These are phyloP conservation scores for Bremia lactucae DNA, from an alignment of 352 stramenopile species.

Conservation along the genomic window DNA sequence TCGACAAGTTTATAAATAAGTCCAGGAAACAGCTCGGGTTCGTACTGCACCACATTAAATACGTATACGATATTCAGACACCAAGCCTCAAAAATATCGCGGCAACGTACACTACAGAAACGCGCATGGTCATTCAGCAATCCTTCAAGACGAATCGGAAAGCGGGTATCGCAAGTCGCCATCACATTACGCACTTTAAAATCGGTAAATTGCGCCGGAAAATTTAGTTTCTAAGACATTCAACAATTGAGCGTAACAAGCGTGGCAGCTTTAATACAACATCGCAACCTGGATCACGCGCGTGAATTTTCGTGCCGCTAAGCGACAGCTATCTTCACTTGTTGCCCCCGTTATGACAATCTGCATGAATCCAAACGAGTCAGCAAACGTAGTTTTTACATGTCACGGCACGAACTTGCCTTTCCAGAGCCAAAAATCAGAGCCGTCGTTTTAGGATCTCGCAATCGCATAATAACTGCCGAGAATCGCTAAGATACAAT, in stretches of 20 bases:
- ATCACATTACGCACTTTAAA: slow-evolving; percentile 98
- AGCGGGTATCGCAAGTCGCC: slow-evolving; percentile 94
- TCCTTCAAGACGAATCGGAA: slow-evolving; percentile 98
- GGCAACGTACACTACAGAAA: slow-evolving; percentile 84
- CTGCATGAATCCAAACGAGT: no score
- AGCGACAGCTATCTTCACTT: slow-evolving; percentile 71
- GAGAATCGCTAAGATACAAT: slow-evolving; percentile 78
- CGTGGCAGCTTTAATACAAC: no score
- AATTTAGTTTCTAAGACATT: slow-evolving; percentile 73
- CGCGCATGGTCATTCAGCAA: slow-evolving; percentile 92
- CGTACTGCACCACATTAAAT: slow-evolving; percentile 98
- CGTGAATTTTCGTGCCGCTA: slow-evolving; percentile 80
- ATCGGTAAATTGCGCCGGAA: slow-evolving; percentile 74
- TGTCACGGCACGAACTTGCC: slow-evolving; percentile 25
- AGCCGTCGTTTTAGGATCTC: slow-evolving; percentile 94
- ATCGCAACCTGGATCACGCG: slow-evolving; percentile 72
- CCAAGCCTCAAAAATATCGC: slow-evolving; percentile 21
- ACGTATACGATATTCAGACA: slow-evolving; percentile 71
- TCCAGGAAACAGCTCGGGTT: slow-evolving; percentile 98
- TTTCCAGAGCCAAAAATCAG: slow-evolving; percentile 97
- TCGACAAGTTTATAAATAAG: slow-evolving; percentile 98
- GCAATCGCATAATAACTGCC: slow-evolving; percentile 92
- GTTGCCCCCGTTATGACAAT: slow-evolving; percentile 80
- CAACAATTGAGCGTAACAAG: background rate
- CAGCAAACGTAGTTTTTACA: background rate